Conservation (phyloP, 129 eudicot genomes). For the Arctium lappa region DNA sequence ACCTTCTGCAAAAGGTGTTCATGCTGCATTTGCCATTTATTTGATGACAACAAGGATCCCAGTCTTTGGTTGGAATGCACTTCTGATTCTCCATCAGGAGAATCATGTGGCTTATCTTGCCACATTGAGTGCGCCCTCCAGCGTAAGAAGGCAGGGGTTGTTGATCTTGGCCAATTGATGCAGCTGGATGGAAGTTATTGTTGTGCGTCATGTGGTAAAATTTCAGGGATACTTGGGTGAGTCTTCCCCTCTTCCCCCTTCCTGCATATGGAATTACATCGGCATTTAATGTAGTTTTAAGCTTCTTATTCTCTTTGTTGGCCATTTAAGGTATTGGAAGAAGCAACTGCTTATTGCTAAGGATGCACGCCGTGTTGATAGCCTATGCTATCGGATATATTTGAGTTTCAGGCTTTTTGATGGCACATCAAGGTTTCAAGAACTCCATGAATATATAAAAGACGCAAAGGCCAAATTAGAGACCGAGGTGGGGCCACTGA, state of each 20-base stretch:
- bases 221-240: constrained; percentile 82
- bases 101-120: constrained; percentile 83
- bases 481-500: constrained; percentile 69
- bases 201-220: constrained; percentile 88
- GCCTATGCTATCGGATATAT: constrained; percentile 64
- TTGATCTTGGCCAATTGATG: constrained; percentile 65
- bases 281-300: neutral
- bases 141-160: constrained; percentile 67
- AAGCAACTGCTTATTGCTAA: constrained; percentile 70
- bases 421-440: constrained; percentile 75
- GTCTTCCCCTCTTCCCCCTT: constrained; percentile 9
- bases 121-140: constrained; percentile 89
- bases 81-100: constrained; percentile 55
- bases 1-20: constrained; percentile 88
- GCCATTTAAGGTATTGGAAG: constrained; percentile 59
- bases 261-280: neutral
- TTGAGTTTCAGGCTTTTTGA: constrained; percentile 67
- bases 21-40: constrained; percentile 83
- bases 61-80: constrained; percentile 93
- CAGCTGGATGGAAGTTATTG: constrained; percentile 93
- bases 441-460: constrained; percentile 54
- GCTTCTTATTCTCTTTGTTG: neutral
- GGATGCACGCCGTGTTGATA: constrained; percentile 70
- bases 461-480: constrained; percentile 71
- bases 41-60: constrained; percentile 89